A percentile compares a stretch with the other conserved stretches of the same genome.
Conservation (phyloP, 148 eudicot species). For the Vaccinium myrtillus region DNA sequence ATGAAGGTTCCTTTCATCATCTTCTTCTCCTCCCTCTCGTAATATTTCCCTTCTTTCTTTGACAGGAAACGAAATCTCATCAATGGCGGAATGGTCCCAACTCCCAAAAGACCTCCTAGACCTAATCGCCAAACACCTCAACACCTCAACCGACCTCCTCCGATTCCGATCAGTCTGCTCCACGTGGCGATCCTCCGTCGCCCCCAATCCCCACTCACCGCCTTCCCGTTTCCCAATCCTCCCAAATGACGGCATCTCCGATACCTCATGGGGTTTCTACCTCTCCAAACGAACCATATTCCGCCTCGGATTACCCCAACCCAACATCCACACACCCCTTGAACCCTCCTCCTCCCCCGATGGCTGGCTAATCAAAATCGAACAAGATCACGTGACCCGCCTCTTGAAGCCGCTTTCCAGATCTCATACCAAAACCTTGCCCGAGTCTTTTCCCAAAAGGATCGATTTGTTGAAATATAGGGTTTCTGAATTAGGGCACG, state of each 20-base stretch:
- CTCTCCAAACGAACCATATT: constrained; percentile 60
- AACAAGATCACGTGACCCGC: constrained; percentile 37
- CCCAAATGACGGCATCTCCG: constrained; percentile 44
- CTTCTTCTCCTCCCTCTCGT: too few relatives aligned
- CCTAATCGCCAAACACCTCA: constrained; percentile 44
- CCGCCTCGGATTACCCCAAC: constrained; percentile 18
- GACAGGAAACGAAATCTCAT: neutral
- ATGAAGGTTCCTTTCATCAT: too few relatives aligned
- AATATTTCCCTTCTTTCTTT: neutral
- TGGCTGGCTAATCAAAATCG: constrained; percentile 67
- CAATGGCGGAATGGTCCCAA: constrained; percentile 65
- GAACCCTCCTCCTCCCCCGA: constrained; percentile 14
- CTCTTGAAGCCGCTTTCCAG: constrained; percentile 50
- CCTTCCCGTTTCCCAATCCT: constrained; percentile 44
- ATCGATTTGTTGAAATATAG: constrained; percentile 40
- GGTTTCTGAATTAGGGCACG: constrained; percentile 53
- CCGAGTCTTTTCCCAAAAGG: constrained; percentile 31
- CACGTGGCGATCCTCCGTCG: constrained; percentile 53
- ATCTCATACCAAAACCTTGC: constrained; percentile 36
- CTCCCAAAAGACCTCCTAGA: constrained; percentile 62
- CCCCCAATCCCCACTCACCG: constrained; percentile 3
- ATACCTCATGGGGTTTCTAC: constrained; percentile 46
- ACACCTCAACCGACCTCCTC: constrained; percentile 41
- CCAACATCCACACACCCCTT: constrained; percentile 10
- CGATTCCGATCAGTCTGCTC: constrained; percentile 75